Base-by-base conservation (phyloP, 2,329 filamentous ascomycete genomes). In the Fonsecaea pugnacius region DNA sequence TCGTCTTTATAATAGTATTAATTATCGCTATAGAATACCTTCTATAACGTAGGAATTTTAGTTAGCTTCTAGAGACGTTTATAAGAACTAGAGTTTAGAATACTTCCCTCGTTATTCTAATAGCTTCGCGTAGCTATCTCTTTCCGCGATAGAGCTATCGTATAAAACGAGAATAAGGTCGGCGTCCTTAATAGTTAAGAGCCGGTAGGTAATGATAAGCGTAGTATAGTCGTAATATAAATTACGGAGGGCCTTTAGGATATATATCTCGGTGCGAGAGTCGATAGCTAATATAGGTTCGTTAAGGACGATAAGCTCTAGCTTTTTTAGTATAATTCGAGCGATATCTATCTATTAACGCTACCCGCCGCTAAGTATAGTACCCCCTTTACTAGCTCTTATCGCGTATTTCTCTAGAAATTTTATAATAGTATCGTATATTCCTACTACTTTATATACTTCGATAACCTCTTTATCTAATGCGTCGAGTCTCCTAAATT, bases 131-230 rank as follows among this genome's bases (percentile, higher is more conserved):
- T 90, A 88, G n/a, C 10, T 58, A 1, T 94, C 94, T 70, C 85
- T 84, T 80, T 97, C 94, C 1, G 95, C 90, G 48, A 98, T 86
- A 64, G 86, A 84, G 7, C 94, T 94, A 72, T 77, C 77, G 63
- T 84, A 81, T 24, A 84, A 77, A 14, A 78, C 67, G 21, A 96
- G 91, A 70, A 97, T 97, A 71, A 93, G 93, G 75, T 96, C 90
- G 0, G 93, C 92, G 66, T 72, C 71, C 50, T 74, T 70, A n/a
- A 78, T 78, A 9, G 77, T 79, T 56, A 75, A 74, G 46, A 79
- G 70, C 38, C 77, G 73, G 66, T 79, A 77, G 4, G 77, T 75
- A 68, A 79, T 78, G 5, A 76, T 76, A 58, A 79, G 72, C 35
- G 77, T 73, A n/a, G 77, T 79, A 14, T 73, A 76, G 14, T 71